These are phyloP conservation scores for Coniochaeta ligniaria DNA, from an alignment of 2,329 filamentous ascomycete genomes.

Conservation along the genomic window DNA sequence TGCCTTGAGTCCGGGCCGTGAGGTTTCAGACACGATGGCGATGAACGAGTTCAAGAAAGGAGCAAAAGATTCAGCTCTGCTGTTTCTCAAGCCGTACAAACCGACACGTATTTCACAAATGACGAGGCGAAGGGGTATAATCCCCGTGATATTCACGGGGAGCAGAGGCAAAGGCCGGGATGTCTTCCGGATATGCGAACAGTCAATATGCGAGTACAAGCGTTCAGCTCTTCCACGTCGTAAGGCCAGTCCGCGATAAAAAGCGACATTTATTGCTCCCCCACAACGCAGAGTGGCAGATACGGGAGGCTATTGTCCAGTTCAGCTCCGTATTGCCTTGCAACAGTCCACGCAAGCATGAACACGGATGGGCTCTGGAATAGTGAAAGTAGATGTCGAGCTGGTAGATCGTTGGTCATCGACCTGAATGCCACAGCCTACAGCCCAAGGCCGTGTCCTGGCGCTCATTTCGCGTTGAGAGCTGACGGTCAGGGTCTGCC, in stretches of 20 bases:
- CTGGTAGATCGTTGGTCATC: background rate
- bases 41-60: background rate
- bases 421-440: background rate
- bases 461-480: background rate
- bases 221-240: conserved; percentile 3
- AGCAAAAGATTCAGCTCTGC: background rate
- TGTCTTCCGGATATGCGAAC: conserved; percentile 12
- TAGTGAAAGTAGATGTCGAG: background rate
- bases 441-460: background rate
- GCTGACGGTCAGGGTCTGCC: background rate
- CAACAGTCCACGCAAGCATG: background rate
- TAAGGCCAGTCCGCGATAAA: conserved; percentile 7
- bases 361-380: background rate
- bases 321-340: background rate
- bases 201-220: conserved; percentile 8
- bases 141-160: conserved; percentile 5
- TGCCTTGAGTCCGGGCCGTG: background rate
- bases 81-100: background rate
- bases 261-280: conserved; percentile 7
- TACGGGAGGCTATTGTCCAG: background rate
- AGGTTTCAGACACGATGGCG: background rate
- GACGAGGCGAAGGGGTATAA: conserved; percentile 4
- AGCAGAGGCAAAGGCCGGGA: conserved; percentile 6
- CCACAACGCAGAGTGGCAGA: background rate
- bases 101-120: background rate